These are phyloP conservation scores for Venturia aucupariae DNA, from an alignment of 2,329 filamentous ascomycete genomes.

Conservation along the genomic window DNA sequence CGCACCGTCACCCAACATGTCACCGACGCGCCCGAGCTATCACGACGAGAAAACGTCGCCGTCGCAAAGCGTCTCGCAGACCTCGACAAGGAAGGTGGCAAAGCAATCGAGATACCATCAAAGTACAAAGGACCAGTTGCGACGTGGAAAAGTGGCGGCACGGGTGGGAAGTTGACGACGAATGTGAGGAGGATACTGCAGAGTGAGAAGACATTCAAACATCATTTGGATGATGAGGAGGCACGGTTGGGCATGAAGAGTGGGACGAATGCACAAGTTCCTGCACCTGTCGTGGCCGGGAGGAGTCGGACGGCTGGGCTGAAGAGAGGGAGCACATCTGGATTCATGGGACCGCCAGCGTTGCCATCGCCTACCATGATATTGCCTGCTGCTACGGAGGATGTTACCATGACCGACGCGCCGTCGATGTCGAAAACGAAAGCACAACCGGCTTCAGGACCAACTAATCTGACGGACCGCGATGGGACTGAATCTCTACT, in stretches of 20 bases:
- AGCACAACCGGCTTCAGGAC: not conserved
- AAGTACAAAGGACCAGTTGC: slow-evolving; percentile 16
- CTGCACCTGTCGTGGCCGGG: slow-evolving; percentile 1
- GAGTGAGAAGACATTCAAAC: slow-evolving; percentile 74
- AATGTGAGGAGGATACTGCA: slow-evolving; percentile 68
- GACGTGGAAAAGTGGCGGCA: slow-evolving; percentile 21
- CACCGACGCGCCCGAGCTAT: slow-evolving; percentile 36
- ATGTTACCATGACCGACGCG: slow-evolving; percentile 13
- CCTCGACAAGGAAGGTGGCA: slow-evolving; percentile 58
- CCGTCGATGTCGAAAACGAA: slow-evolving; percentile 19
- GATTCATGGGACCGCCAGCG: not conserved
- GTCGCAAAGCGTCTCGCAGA: slow-evolving; percentile 72
- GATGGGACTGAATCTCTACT: slow-evolving; percentile 45
- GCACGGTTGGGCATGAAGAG: slow-evolving; percentile 31
- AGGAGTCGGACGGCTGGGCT: slow-evolving; percentile 10
- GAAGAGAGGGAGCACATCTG: slow-evolving; percentile 4
- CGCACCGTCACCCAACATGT: slow-evolving; percentile 28
- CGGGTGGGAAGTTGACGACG: slow-evolving; percentile 49
- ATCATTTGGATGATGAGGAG: slow-evolving; percentile 72
- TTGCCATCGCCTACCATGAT: not conserved
- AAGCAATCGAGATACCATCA: slow-evolving; percentile 58
- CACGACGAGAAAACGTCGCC: slow-evolving; percentile 73
- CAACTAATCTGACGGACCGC: not conserved
- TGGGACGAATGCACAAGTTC: not conserved
- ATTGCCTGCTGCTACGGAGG: not conserved